These are phyloP conservation scores for Pleurotus tuber-regium DNA, from an alignment of 768 basidiomycete species.

Conservation along the genomic window DNA sequence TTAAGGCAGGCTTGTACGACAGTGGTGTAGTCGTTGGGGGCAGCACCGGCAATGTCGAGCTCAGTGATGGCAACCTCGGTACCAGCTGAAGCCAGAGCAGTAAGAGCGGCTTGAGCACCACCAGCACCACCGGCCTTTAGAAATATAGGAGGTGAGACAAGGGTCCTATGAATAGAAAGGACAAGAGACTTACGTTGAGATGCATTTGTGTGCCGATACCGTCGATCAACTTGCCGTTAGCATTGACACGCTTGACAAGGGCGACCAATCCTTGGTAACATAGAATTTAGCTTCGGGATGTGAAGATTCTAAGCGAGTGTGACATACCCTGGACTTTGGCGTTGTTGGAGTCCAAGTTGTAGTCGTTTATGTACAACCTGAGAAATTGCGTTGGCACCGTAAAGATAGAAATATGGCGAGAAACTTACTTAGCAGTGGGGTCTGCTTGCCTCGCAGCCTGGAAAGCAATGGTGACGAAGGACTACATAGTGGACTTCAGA, in stretches of 20 bases:
- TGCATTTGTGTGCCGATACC: conserved; percentile 50
- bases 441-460: conserved; percentile 47
- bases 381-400: neutral
- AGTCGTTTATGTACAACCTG: conserved; percentile 44
- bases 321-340: conserved; percentile 35
- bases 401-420: too few relatives aligned
- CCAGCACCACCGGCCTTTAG: conserved; percentile 37
- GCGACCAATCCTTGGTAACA: conserved; percentile 29
- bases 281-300: too few relatives aligned
- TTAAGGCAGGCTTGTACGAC: conserved; percentile 46
- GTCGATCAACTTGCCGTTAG: conserved; percentile 37
- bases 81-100: conserved; percentile 38
- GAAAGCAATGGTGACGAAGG: conserved; percentile 52
- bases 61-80: conserved; percentile 48
- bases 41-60: conserved; percentile 37
- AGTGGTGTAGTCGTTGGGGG: conserved; percentile 40
- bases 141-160: neutral
- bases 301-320: neutral
- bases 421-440: conserved; percentile 39
- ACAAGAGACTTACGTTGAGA: conserved; percentile 24
- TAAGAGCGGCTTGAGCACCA: conserved; percentile 41
- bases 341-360: conserved; percentile 47
- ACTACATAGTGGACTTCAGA: conserved; percentile 17
- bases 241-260: conserved; percentile 41
- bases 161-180: neutral